Percentiles rank a stretch among this genome's conserved stretches.
Evolutionary conservation across 1,284 basidiomycete genomes (phyloP).

Genomic region (Pterulicium gracile): DNA sequence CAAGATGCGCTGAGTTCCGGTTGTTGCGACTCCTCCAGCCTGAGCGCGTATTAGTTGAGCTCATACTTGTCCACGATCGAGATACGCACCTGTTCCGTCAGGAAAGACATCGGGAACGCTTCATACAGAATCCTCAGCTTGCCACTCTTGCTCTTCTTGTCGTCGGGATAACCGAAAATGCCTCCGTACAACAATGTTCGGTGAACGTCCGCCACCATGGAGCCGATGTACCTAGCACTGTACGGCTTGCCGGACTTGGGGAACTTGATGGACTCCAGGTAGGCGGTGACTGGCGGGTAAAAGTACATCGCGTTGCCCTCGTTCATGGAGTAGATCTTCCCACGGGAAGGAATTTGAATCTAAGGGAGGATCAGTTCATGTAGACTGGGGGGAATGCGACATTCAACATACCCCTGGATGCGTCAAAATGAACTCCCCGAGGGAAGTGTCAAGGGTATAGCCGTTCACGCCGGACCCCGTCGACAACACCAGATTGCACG

Average conservation of each 20-base stretch:
- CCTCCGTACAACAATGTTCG: constrained; percentile 95
- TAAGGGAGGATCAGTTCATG: constrained; percentile 17
- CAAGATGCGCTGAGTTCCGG: constrained; percentile 84
- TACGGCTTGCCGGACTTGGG: constrained; percentile 77
- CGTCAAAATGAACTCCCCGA: constrained; percentile 98
- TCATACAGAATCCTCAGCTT: constrained; percentile 96
- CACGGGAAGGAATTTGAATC: constrained; percentile 89
- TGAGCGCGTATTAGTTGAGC: constrained; percentile 20
- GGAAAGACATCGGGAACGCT: constrained; percentile 98
- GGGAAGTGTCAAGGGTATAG: constrained; percentile 91
- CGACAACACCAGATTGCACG: constrained; percentile 92
- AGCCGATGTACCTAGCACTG: constrained; percentile 94
- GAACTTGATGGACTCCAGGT: constrained; percentile 94
- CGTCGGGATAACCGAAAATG: constrained; percentile 97
- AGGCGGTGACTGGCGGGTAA: constrained; percentile 76
- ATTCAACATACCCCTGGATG: constrained; percentile 73
- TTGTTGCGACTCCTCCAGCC: constrained; percentile 95
- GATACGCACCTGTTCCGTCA: constrained; percentile 77
- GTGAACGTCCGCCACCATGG: constrained; percentile 98
- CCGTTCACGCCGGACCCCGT: constrained; percentile 97
- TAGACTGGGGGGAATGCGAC: constrained; percentile 1
- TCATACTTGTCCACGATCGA: constrained; percentile 1
- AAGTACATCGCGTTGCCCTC: constrained; percentile 97
- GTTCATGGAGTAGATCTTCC: constrained; percentile 99
- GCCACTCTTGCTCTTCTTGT: constrained; percentile 95